Conservation (phyloP, 805 yeast species). For the Candida cerambycidarum region DNA sequence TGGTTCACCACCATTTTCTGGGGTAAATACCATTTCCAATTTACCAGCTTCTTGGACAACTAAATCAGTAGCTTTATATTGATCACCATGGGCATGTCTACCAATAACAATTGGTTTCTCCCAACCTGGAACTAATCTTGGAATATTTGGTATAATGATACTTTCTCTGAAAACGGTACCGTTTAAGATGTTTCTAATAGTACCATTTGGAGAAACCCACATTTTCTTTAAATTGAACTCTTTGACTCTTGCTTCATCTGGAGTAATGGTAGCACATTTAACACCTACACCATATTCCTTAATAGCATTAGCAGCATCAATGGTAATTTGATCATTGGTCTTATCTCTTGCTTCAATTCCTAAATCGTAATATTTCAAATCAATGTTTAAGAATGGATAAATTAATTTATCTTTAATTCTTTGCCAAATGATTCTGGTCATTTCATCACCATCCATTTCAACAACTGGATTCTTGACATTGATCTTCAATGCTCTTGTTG, state of each 20-base stretch:
- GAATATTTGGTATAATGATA: slow-evolving; percentile 74
- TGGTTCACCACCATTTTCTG: slow-evolving; percentile 53
- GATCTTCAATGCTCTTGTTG: slow-evolving; percentile 43
- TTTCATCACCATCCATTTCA: slow-evolving; percentile 82
- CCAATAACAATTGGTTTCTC: slow-evolving; percentile 81
- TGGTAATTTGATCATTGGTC: slow-evolving; percentile 72
- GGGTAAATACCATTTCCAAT: slow-evolving; percentile 64
- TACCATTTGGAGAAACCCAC: slow-evolving; percentile 88
- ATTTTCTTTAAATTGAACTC: slow-evolving; percentile 72
- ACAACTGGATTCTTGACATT: slow-evolving; percentile 73
- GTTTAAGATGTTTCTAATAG: slow-evolving; percentile 75
- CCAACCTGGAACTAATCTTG: slow-evolving; percentile 78
- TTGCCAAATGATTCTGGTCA: slow-evolving; percentile 84
- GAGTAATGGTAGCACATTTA: slow-evolving; percentile 85
- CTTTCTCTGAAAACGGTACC: slow-evolving; percentile 88
- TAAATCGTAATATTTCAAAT: slow-evolving; percentile 74
- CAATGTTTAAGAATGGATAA: slow-evolving; percentile 68
- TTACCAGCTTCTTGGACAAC: slow-evolving; percentile 67
- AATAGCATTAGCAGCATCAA: slow-evolving; percentile 76
- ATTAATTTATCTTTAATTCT: slow-evolving; percentile 67
- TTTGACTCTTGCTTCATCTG: slow-evolving; percentile 76
- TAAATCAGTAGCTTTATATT: slow-evolving; percentile 77
- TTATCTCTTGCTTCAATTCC: slow-evolving; percentile 67
- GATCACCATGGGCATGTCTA: slow-evolving; percentile 85
- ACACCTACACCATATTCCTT: slow-evolving; percentile 75